Evolutionary conservation across 306 rosid species (phyloP), one percentile per base, ranked within the genome.

Genomic region (Begonia peltatifolia): DNA sequence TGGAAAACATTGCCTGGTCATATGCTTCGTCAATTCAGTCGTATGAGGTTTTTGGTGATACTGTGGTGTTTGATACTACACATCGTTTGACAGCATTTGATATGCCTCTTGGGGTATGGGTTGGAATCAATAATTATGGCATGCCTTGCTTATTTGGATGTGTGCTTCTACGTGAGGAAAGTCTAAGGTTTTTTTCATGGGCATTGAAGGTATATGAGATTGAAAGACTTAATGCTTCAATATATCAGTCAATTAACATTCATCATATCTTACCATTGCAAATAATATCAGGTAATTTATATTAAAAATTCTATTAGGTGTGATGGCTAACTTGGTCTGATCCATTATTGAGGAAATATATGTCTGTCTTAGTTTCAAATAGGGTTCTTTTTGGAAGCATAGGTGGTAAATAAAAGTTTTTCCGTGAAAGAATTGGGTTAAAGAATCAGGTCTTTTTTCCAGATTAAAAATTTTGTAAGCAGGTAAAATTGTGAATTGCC

Each of bases 91-190:
- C 93, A 61, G 95, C 93, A 43, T 82, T 84, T 57, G 97, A 89
- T 71, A 84, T 89, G 97, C 95, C 93, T 0, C 76, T 89, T 6
- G 97, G 95, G 67, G 76, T 89, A 62, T 89, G 89, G 97, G 93
- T 89, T 66, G 97, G 97, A 62, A 71, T 89, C 61, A 89, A 89
- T 65, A 89, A 89, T 68, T 84, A 84, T 71, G 95, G 97, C 53
- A 89, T 84, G 97, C 97, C 97, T 57, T 89, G 97, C 81, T 80
- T 89, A 76, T 89, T 89, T 63, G 87, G 97, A 60, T 89, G 97
- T 25, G 86, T 63, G 61, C 93, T 89, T 60, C 68, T 89, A 17
- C 80, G 83, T 54, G 97, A 89, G 59, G 95, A 89, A 79, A 82
- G 73, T 38, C 51, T 74, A 60, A 78, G 81, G 71, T 89, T 95